These are phyloP conservation scores for Eucalyptus tenuipes DNA, from an alignment of 345 rosid species.

Conservation along the genomic window DNA sequence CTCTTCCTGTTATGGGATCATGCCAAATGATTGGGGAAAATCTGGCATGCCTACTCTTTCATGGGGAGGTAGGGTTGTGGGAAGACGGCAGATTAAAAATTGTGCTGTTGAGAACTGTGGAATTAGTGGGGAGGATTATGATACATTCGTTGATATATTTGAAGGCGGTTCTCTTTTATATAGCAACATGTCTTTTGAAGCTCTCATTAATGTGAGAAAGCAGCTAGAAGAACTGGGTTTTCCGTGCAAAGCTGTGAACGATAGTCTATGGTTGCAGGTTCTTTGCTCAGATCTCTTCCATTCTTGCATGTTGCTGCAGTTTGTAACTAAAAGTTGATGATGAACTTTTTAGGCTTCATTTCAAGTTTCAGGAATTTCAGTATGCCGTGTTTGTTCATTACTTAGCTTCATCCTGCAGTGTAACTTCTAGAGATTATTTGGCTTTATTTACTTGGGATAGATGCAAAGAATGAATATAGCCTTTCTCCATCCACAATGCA, in stretches of 20 bases:
- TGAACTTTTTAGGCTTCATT: not conserved
- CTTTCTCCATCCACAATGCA: not conserved
- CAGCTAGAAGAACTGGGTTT: slow-evolving; percentile 94
- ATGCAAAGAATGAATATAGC: not conserved
- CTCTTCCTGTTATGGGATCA: slow-evolving; percentile 41
- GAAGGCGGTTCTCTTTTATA: slow-evolving; percentile 94
- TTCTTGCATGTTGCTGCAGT: not conserved
- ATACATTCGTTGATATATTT: slow-evolving; percentile 70
- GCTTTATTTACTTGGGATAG: not conserved
- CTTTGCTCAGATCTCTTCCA: slow-evolving; percentile 2
- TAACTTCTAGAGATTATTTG: not conserved
- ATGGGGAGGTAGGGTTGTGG: slow-evolving; percentile 98
- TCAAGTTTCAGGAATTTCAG: not conserved
- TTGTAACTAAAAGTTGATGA: not conserved
- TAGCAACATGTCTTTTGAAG: slow-evolving; percentile 93
- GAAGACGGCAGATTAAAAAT: slow-evolving; percentile 48
- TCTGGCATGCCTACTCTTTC: slow-evolving; percentile 62
- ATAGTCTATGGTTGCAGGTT: slow-evolving; percentile 99
- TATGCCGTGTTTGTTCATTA: not conserved
- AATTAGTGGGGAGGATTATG: slow-evolving; percentile 64
- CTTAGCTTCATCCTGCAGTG: not conserved
- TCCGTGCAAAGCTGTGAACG: slow-evolving; percentile 94
- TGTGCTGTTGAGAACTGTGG: slow-evolving; percentile 49
- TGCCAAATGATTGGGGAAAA: slow-evolving; percentile 77
- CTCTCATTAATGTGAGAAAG: slow-evolving; percentile 77